A percentile compares a stretch with the other conserved stretches of the same genome.
Conservation (phyloP, 495 filamentous ascomycete genomes). For the Daldinia grandis region DNA sequence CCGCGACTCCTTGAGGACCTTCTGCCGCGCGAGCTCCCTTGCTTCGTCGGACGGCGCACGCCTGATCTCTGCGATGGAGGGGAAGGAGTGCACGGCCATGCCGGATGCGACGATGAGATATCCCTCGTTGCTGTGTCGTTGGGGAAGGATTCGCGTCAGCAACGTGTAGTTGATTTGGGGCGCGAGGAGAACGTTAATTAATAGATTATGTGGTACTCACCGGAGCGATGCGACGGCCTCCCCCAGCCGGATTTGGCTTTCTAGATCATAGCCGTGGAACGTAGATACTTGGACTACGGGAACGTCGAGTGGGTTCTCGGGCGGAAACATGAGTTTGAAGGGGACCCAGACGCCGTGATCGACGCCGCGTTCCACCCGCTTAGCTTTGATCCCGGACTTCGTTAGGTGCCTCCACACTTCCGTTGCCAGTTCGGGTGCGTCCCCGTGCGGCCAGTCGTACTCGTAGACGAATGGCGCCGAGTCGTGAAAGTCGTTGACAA, state of each 20-base stretch:
- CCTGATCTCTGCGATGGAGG: conserved; percentile 15
- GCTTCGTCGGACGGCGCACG: conserved; percentile 9
- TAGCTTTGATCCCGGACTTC: conserved; percentile 28
- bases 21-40: conserved; percentile 1
- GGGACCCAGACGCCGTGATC: conserved; percentile 37
- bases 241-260: conserved; percentile 29
- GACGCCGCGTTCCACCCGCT: conserved; percentile 32
- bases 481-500: conserved; percentile 38
- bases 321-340: conserved; percentile 36
- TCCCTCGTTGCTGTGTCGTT: conserved; percentile 19
- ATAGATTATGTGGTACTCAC: neutral
- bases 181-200: too few species aligned
- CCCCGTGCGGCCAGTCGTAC: conserved; percentile 31
- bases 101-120: conserved; percentile 32
- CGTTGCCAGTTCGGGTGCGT: conserved; percentile 23
- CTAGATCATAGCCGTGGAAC: conserved; percentile 30
- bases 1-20: conserved; percentile 24
- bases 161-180: neutral
- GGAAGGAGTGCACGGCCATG: conserved; percentile 37
- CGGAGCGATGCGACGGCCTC: conserved; percentile 28
- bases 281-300: conserved; percentile 36
- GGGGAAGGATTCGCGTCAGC: neutral
- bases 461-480: conserved; percentile 34
- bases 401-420: conserved; percentile 26
- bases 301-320: conserved; percentile 24